Percentiles rank a stretch among this genome's conserved stretches.
Evolutionary conservation across 352 stramenopile genomes (phyloP).

Genomic region (Phytophthora sansomeana): DNA sequence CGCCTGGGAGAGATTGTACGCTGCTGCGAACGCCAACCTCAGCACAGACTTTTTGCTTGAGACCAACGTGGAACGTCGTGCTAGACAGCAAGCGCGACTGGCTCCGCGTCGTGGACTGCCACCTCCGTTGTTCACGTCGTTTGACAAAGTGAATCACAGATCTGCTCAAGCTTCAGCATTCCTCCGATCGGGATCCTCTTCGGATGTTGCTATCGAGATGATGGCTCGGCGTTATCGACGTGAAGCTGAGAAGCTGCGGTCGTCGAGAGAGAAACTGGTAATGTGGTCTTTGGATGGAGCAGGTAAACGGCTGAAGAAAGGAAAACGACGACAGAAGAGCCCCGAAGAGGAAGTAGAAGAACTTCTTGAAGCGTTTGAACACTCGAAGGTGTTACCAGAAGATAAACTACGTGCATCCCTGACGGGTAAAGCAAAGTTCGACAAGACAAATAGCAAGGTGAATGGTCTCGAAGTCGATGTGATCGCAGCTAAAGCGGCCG

Average conservation of each 20-base stretch:
- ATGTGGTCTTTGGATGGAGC: constrained; percentile 9
- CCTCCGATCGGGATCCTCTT: constrained; percentile 34
- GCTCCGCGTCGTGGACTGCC: constrained; percentile 42
- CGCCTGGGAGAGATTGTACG: constrained; percentile 60
- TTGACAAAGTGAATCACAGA: constrained; percentile 36
- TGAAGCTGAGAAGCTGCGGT: constrained; percentile 42
- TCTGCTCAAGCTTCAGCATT: constrained; percentile 46
- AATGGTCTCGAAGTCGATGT: neutral
- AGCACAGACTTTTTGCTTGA: constrained; percentile 58
- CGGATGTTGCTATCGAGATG: constrained; percentile 36
- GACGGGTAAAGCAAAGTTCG: neutral
- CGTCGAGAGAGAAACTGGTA: constrained; percentile 20
- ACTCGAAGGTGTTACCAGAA: constrained; percentile 2
- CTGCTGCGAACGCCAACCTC: constrained; percentile 50
- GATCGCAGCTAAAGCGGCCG: constrained; percentile 20
- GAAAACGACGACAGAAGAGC: constrained; percentile 17
- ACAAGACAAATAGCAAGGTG: neutral
- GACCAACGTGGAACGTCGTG: constrained; percentile 33
- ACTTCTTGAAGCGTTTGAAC: neutral
- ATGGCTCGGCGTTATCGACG: constrained; percentile 48
- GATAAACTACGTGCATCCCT: neutral
- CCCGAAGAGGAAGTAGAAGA: constrained; percentile 22
- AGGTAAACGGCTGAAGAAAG: constrained; percentile 13
- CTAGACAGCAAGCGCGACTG: constrained; percentile 45
- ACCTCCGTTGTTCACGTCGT: constrained; percentile 36